Evolutionary conservation across 306 rosid genomes (phyloP).

Genomic region (Lupinus albus): DNA sequence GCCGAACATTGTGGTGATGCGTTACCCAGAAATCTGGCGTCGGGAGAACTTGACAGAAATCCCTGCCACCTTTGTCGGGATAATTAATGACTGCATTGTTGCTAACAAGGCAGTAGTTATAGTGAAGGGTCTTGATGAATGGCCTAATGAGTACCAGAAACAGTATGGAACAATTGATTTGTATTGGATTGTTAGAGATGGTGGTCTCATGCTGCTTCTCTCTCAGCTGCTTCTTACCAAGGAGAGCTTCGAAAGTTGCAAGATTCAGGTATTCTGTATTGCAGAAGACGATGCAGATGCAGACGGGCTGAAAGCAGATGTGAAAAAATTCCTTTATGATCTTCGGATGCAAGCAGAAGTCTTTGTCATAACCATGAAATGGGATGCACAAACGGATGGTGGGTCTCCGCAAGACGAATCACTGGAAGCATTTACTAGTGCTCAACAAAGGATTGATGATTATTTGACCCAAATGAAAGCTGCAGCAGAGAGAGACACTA

Average conservation of each 20-base stretch:
- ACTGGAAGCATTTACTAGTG: conserved; percentile 65
- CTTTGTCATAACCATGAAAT: conserved; percentile 81
- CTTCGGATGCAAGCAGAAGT: conserved; percentile 99
- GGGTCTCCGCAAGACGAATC: conserved; percentile 82
- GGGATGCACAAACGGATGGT: conserved; percentile 72
- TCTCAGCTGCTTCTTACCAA: conserved; percentile 97
- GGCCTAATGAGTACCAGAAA: conserved; percentile 96
- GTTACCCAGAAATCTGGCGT: conserved; percentile 99
- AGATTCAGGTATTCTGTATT: conserved; percentile 97
- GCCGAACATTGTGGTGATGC: conserved; percentile 97
- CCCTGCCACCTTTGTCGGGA: conserved; percentile 87
- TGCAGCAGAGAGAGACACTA: conserved; percentile 57
- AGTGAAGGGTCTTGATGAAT: conserved; percentile 95
- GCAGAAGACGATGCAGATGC: conserved; percentile 97
- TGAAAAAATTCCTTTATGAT: conserved; percentile 91
- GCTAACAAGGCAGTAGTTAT: conserved; percentile 99
- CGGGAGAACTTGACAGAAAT: conserved; percentile 91
- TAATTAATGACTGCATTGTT: conserved; percentile 90
- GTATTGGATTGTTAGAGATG: conserved; percentile 98
- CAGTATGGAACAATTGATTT: conserved; percentile 95
- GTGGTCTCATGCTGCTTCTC: conserved; percentile 98
- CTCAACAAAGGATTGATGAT: conserved; percentile 65
- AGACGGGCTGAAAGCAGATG: conserved; percentile 89
- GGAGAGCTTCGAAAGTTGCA: conserved; percentile 90
- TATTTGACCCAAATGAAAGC: conserved; percentile 70